Evolutionary conservation across 2,329 filamentous ascomycete genomes (phyloP), one percentile per base, ranked within the genome.

Genomic region (Pyrenophora seminiperda): DNA sequence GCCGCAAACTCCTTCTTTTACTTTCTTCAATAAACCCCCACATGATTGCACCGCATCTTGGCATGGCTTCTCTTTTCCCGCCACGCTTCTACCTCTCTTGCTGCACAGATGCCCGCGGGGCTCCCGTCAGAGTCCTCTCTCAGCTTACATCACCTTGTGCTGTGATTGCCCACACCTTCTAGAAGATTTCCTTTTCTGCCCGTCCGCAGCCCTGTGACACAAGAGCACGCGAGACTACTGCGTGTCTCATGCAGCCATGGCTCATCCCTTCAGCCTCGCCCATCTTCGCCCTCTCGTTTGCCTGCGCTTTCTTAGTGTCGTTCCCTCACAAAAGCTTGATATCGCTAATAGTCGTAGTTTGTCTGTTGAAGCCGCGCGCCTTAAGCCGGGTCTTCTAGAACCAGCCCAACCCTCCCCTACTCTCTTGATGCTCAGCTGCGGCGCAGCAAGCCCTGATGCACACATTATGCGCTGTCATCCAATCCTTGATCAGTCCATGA

Each of bases 121-220:
- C 22, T 22, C 7, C 20, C 4, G 15, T 46, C 37, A 41, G 45
- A 41, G 44, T 49, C 5, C 22, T 9, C 5, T 10, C 46, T 53
- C 40, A 36, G 55, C 30, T 42, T 27, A 42, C 42, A 47, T 10
- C 39, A 44, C 42, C 46, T 42, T 50, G 47, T 45, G 37, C 42
- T 42, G 40, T 47, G 48, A 47, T 41, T 19, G 32, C 5, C 14
- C n/a, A 27, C 37, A 27, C 31, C 40, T 59, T 59, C 57, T 53
- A 56, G 57, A 59, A 59, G 36, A 45, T 38, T 31, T 41, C 47
- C 49, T 41, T 33, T 53, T 48, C 34, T 37, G 39, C 53, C 46
- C 41, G 45, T 39, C 13, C 44, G 32, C 46, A 36, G 40, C 22
- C 14, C 5, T 55, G 37, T 52, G 31, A 29, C 7, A 39, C 44